Base-by-base conservation (phyloP, 2,329 filamentous ascomycete genomes). In the Fusarium nygamai region DNA sequence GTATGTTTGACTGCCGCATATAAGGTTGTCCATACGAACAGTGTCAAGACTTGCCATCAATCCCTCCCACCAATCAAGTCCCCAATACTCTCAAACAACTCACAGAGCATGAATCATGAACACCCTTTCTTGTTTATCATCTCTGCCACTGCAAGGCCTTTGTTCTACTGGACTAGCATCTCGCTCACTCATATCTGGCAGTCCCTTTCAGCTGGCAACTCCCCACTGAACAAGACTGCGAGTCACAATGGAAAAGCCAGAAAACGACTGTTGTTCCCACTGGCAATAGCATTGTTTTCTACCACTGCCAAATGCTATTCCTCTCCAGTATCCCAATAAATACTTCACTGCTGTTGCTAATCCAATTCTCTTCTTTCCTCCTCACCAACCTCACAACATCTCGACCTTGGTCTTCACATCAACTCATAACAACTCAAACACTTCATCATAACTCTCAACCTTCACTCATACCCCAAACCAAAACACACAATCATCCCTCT, bases 101-200 rank as follows among this genome's bases (percentile, higher is more conserved):
- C 5, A 12, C 1, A 22, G 9, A 36, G 19, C 2, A 53, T 12
- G 17, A 53, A 27, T 11, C n/a, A 36, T 12, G 13, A 36, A 20
- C 17, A 24, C 1, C 2, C 2, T 3, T 6, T 0, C 5, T 5
- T 3, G 7, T 0, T 0, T 2, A 24, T 11, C 6, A 6, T 11
- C 4, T 24, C 4, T 51, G 12, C 11, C 31, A 34, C 9, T 53
- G n/a, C 48, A 0, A 24, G 2, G 0, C 0, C 31, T 24, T 36
- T 53, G 17, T 12, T 53, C 3, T 3, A 24, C 11, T 51, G 6
- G 0, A 11, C 13, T 34, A 0, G 0, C 7, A 36, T 1, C 6
- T 27, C 17, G 17, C 16, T 19, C 13, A 31, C 0, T 8, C 3
- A 0, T 29, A 46, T 29, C 11, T 27, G 9, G 9, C 31, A 53